Percentiles rank a stretch among this genome's conserved stretches.
Conservation (phyloP, 2,329 filamentous ascomycete species). For the Fonsecaea multimorphosa region DNA sequence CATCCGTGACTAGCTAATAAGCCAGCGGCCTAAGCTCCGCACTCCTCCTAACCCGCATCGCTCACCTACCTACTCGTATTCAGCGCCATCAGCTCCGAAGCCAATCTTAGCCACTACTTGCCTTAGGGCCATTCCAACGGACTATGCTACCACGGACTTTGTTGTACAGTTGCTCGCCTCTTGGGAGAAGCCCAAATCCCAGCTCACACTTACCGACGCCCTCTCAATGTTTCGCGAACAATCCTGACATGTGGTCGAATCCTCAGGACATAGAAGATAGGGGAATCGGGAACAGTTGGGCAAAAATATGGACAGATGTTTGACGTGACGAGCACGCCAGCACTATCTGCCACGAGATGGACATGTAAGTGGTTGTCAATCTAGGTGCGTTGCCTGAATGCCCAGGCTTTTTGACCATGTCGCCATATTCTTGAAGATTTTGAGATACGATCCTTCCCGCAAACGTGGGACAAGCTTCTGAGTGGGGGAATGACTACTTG, state of each 20-base stretch:
- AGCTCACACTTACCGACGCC: not conserved
- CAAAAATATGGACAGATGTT: not conserved
- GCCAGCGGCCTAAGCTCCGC: not conserved
- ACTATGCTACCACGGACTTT: constrained; percentile 1
- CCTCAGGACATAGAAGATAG: not conserved
- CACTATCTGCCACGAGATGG: not conserved
- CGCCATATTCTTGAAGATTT: not conserved
- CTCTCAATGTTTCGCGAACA: not conserved
- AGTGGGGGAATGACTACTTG: constrained; percentile 1
- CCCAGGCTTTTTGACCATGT: not conserved
- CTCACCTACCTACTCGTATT: no score
- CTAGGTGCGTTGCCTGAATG: not conserved
- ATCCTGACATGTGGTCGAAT: not conserved
- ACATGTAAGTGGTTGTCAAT: not conserved
- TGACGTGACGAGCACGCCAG: not conserved
- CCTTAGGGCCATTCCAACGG: not conserved
- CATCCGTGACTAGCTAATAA: not conserved
- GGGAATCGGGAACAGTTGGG: not conserved
- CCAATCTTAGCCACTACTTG: not conserved
- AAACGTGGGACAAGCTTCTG: constrained; percentile 1
- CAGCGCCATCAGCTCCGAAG: not conserved
- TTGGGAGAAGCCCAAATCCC: not conserved
- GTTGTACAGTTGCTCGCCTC: not conserved
- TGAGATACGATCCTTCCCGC: not conserved
- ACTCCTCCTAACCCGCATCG: not conserved